These are phyloP conservation scores for Petasospora fabianii DNA, from an alignment of 1,139 yeast species.

Conservation along the genomic window DNA sequence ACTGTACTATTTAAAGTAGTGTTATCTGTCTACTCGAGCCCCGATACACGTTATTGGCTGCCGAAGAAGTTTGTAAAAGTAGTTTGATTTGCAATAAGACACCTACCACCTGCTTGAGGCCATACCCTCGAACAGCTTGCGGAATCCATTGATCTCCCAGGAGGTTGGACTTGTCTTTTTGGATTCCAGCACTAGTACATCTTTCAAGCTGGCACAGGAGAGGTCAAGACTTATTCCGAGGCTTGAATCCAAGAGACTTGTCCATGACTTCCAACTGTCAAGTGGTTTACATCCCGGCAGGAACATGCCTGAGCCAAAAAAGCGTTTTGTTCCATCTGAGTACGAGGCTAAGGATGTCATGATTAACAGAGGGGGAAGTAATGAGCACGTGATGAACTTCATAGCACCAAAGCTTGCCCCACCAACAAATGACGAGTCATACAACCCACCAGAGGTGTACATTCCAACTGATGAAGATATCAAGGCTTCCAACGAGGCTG, in stretches of 20 bases:
- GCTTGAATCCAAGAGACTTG: slow-evolving; percentile 79
- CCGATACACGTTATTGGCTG: no score
- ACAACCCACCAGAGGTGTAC: slow-evolving; percentile 97
- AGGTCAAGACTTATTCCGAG: slow-evolving; percentile 86
- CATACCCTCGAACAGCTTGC: slow-evolving; percentile 86
- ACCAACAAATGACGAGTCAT: slow-evolving; percentile 94
- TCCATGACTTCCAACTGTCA: slow-evolving; percentile 85
- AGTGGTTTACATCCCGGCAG: slow-evolving; percentile 86
- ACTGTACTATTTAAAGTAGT: no score
- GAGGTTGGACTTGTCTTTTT: slow-evolving; percentile 96
- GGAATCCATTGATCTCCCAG: slow-evolving; percentile 89
- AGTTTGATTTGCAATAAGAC: no score
- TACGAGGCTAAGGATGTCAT: slow-evolving; percentile 94
- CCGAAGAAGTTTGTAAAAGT: no score
- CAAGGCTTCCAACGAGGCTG: slow-evolving; percentile 66
- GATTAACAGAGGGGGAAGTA: slow-evolving; percentile 93
- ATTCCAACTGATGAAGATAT: slow-evolving; percentile 75
- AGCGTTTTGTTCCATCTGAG: slow-evolving; percentile 94
- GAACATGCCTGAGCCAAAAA: slow-evolving; percentile 94
- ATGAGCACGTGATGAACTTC: slow-evolving; percentile 80
- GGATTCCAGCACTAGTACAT: slow-evolving; percentile 89
- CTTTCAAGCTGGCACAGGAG: slow-evolving; percentile 77
- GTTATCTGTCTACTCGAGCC: no score
- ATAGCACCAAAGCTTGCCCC: slow-evolving; percentile 96
- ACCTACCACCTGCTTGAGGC: slow-evolving; percentile 96